Evolutionary conservation across 2,329 filamentous ascomycete genomes (phyloP), one percentile per base, ranked within the genome.

Genomic region (Bipolaris gigantea): DNA sequence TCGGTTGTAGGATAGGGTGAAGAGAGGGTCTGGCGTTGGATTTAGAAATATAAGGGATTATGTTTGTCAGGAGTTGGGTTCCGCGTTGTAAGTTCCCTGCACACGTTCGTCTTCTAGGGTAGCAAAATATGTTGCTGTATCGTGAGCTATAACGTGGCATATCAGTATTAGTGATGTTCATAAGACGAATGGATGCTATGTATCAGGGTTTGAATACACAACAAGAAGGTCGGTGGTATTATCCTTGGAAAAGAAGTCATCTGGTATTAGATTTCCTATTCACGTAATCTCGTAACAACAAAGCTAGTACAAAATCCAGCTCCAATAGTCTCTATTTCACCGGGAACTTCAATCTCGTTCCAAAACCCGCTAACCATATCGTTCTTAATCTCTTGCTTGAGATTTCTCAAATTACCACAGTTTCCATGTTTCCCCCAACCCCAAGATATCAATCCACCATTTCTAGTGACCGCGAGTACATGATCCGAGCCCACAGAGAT

Each of bases 381-480:
- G 4, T 70, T 66, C 42, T 61, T 60, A 1, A 65, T 41, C 5
- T 62, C 55, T 2, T 56, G 54, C 19, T 44, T 40, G 10, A 63
- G 21, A 1, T 16, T 50, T 1, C 36, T 58, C 6, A 67, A 25
- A 40, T 68, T 53, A 3, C 94, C 94, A 72, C 94, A 99, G 72
- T 99, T 99, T 1, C 94, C 94, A 76, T 99, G 94, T 75, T 97
- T 93, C 2, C 92, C 92, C 94, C 94, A 99, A 18, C 94, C 94
- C 91, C 93, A 97, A 1, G 90, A 84, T 44, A 95, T 76, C 1
- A 96, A 85, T 46, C 87, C 83, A 1, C 85, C 85, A 18, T 82
- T 79, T 9, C 76, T 76, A 0, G 89, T 85, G 23, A 93, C 74
- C 8, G 86, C 90, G 58, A 97, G 75, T n/a, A 84, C 85, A 73